phyloP scores from a whole-genome alignment of 1,284 basidiomycete genomes.

The Pseudozyma sp. region DNA sequence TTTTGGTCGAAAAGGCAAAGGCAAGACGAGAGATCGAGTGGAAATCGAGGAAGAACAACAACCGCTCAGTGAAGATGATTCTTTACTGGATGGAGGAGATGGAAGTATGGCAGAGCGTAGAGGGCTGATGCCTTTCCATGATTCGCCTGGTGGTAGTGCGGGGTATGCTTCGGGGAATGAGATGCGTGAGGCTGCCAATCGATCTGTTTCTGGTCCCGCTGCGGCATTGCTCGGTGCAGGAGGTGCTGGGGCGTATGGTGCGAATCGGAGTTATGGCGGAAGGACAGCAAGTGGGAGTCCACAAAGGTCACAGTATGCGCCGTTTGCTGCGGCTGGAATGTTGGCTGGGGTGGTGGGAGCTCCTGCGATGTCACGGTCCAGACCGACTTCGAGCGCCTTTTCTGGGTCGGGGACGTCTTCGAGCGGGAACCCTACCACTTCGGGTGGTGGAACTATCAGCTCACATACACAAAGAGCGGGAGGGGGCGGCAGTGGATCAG shows the following conservation, averaged over 20 bases:
- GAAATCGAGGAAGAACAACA: slow-evolving; percentile 42
- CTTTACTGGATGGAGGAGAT: slow-evolving; percentile 12
- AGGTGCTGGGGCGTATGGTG: slow-evolving; percentile 7
- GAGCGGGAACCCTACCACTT: background rate
- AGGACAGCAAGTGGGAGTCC: background rate
- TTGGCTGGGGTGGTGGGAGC: no score
- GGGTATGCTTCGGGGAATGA: slow-evolving; percentile 23
- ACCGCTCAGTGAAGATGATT: slow-evolving; percentile 31
- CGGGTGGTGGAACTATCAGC: slow-evolving; percentile 11
- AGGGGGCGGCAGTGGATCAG: background rate
- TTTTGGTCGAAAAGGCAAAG: slow-evolving; percentile 8
- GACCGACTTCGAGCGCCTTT: slow-evolving; percentile 8
- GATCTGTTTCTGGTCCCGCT: slow-evolving; percentile 8
- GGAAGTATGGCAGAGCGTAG: slow-evolving; percentile 36
- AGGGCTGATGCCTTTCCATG: slow-evolving; percentile 39
- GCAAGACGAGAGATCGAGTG: slow-evolving; percentile 5
- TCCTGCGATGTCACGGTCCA: background rate
- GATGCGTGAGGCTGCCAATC: slow-evolving; percentile 19
- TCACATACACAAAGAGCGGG: slow-evolving; percentile 14
- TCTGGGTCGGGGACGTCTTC: background rate
- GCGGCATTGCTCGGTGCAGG: slow-evolving; percentile 21
- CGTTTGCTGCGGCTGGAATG: no score
- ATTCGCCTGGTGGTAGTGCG: slow-evolving; percentile 8
- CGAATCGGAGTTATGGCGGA: slow-evolving; percentile 1
- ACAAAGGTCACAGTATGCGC: no score